phyloP scores from a whole-genome alignment of 768 basidiomycete species.

The Suillus decipiens region DNA sequence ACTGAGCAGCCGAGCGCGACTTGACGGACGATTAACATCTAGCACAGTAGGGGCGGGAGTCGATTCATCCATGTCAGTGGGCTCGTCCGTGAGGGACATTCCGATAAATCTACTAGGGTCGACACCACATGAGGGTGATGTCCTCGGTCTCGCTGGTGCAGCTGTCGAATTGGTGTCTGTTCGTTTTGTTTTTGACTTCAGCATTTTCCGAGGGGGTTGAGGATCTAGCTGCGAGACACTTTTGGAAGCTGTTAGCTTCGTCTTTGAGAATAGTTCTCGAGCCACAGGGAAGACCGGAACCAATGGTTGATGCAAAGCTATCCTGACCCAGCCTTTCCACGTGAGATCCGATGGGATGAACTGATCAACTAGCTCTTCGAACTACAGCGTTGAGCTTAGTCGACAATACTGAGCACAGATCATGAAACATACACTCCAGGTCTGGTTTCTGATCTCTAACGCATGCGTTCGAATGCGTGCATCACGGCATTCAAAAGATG shows the following conservation, averaged over 20 bases:
- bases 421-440: slow-evolving; percentile 65
- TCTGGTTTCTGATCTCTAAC: slow-evolving; percentile 80
- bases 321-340: slow-evolving; percentile 82
- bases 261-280: slow-evolving; percentile 75
- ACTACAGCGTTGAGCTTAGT: slow-evolving; percentile 40
- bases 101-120: slow-evolving; percentile 24
- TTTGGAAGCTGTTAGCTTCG: slow-evolving; percentile 60
- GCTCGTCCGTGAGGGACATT: slow-evolving; percentile 41
- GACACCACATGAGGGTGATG: slow-evolving; percentile 25
- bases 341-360: slow-evolving; percentile 78
- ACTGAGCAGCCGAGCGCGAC: slow-evolving; percentile 33
- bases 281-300: slow-evolving; percentile 79
- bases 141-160: slow-evolving; percentile 16
- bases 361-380: slow-evolving; percentile 77
- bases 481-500: slow-evolving; percentile 82
- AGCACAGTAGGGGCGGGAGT: slow-evolving; percentile 17
- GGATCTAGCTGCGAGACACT: slow-evolving; percentile 31
- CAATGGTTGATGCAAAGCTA: slow-evolving; percentile 79
- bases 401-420: slow-evolving; percentile 12
- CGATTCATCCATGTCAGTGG: slow-evolving; percentile 35
- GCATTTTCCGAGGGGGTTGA: slow-evolving; percentile 25
- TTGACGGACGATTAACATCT: slow-evolving; percentile 21
- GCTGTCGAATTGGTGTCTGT: slow-evolving; percentile 17
- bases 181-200: slow-evolving; percentile 22
- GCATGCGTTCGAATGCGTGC: slow-evolving; percentile 79